A percentile compares a stretch with the other conserved stretches of the same genome.
Evolutionary conservation across 139 green algal genomes (phyloP).

Genomic region (Edaphochlamys debaryana): DNA sequence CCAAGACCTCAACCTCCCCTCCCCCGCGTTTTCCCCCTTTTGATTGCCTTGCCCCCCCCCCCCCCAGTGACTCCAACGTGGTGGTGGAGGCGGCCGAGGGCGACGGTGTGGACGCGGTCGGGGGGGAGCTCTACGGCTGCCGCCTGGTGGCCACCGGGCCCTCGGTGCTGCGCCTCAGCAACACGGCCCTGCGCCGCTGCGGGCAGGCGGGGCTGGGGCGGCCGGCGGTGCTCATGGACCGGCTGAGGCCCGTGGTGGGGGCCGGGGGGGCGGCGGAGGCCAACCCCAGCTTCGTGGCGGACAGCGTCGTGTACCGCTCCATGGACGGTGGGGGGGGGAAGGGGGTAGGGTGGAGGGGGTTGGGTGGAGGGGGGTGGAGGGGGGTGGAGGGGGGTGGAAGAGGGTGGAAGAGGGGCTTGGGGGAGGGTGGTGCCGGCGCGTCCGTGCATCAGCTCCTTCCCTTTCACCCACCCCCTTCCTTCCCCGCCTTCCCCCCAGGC

Average conservation of each 20-base stretch:
- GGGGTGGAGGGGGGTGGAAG: too few species aligned
- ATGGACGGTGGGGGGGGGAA: not conserved
- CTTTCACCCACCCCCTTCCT: too few species aligned
- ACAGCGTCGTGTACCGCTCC: not conserved
- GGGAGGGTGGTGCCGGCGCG: too few species aligned
- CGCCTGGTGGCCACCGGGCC: conserved; percentile 7
- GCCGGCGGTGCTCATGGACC: conserved; percentile 17
- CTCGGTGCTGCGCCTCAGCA: not conserved
- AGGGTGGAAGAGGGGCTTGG: too few species aligned
- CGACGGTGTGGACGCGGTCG: not conserved
- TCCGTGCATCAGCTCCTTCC: too few species aligned
- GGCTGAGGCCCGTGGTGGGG: too few species aligned
- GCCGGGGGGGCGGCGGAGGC: too few species aligned
- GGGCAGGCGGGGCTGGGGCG: conserved; percentile 34
- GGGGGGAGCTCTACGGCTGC: conserved; percentile 22
- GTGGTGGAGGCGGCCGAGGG: not conserved
- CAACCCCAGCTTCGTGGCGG: not conserved
- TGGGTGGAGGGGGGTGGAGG: too few species aligned
- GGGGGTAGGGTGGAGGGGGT: too few species aligned
- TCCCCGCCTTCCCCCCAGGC: not conserved
- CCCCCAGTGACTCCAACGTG: conserved; percentile 8
- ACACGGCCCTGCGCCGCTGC: conserved; percentile 14
- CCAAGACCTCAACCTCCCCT: too few species aligned
- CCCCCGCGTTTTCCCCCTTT: too few species aligned
- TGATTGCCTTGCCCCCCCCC: too few species aligned